A percentile compares a stretch with the other conserved stretches of the same genome.
phyloP scores from a whole-genome alignment of 176 grass and related monocot species.

The Alopecurus myosuroides region DNA sequence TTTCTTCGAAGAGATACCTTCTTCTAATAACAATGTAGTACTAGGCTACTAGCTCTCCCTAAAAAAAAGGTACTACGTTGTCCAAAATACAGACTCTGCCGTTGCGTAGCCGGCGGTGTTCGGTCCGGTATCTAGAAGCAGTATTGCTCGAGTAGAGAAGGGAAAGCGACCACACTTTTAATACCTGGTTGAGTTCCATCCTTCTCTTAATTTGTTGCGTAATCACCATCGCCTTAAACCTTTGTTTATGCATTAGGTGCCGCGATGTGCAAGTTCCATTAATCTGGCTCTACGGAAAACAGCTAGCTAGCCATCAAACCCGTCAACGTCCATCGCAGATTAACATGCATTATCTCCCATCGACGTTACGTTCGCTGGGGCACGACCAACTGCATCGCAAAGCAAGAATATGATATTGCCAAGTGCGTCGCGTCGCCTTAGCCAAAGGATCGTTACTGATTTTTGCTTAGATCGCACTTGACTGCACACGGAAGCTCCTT shows the following conservation, averaged over 20 bases:
- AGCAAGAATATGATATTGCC: background rate
- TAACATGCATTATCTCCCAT: background rate
- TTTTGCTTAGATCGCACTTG: background rate
- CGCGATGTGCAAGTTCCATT: background rate
- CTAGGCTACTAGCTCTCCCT: too few relatives aligned
- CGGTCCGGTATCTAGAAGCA: background rate
- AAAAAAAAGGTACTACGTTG: too few relatives aligned
- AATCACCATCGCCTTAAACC: background rate
- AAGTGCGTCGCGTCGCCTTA: background rate
- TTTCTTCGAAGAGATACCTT: background rate
- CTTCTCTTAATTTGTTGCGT: background rate
- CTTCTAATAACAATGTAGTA: background rate
- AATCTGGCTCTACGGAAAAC: constrained; percentile 3
- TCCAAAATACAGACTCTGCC: background rate
- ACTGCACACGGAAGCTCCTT: background rate
- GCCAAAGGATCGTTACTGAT: background rate
- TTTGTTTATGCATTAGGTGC: background rate
- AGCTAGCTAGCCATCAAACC: background rate
- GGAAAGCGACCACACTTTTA: background rate
- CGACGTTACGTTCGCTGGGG: background rate
- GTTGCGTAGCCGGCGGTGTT: background rate
- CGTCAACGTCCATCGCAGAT: background rate
- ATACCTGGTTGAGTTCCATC: background rate
- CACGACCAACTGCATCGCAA: background rate
- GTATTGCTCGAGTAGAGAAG: background rate